These are phyloP conservation scores for Calycina herbarum DNA, from an alignment of 2,329 filamentous ascomycete genomes.

Conservation along the genomic window DNA sequence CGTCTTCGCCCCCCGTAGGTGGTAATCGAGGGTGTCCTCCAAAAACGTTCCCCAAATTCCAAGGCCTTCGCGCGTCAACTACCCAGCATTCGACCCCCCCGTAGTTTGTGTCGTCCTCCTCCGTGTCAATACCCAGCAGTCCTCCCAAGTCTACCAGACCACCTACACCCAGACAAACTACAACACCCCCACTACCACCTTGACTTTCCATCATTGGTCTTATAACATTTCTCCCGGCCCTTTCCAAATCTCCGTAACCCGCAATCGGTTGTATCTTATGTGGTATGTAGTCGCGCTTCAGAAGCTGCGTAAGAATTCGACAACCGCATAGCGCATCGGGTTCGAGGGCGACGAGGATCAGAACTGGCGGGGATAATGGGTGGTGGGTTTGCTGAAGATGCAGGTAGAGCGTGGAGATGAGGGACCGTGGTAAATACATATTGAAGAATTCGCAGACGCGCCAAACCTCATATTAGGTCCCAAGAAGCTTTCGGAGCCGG, in stretches of 20 bases:
- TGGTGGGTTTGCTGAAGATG: conserved; percentile 85
- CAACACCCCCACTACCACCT: conserved; percentile 83
- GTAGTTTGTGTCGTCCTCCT: conserved; percentile 65
- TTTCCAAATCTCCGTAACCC: conserved; percentile 86
- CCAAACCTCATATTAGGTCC: conserved; percentile 17
- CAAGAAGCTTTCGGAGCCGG: background rate
- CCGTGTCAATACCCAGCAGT: conserved; percentile 71
- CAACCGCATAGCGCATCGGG: conserved; percentile 95
- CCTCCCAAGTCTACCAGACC: conserved; percentile 85
- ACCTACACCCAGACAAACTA: conserved; percentile 89
- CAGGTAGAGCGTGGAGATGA: conserved; percentile 88
- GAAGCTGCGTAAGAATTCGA: conserved; percentile 86
- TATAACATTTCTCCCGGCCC: conserved; percentile 76
- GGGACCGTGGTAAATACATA: conserved; percentile 93
- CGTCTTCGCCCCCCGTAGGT: conserved; percentile 48
- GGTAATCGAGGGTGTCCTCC: conserved; percentile 61
- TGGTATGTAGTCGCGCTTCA: conserved; percentile 96
- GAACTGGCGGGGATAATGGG: conserved; percentile 84
- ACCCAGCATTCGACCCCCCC: conserved; percentile 95
- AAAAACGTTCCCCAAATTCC: conserved; percentile 94
- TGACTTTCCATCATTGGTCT: conserved; percentile 81
- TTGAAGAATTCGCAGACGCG: conserved; percentile 19
- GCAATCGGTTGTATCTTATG: conserved; percentile 96
- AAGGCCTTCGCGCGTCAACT: conserved; percentile 85
- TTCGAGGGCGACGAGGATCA: conserved; percentile 90